A percentile compares a stretch with the other conserved stretches of the same genome.
Evolutionary conservation across 148 eudicot species (phyloP).

Genomic region (Mesembryanthemum crystallinum): DNA sequence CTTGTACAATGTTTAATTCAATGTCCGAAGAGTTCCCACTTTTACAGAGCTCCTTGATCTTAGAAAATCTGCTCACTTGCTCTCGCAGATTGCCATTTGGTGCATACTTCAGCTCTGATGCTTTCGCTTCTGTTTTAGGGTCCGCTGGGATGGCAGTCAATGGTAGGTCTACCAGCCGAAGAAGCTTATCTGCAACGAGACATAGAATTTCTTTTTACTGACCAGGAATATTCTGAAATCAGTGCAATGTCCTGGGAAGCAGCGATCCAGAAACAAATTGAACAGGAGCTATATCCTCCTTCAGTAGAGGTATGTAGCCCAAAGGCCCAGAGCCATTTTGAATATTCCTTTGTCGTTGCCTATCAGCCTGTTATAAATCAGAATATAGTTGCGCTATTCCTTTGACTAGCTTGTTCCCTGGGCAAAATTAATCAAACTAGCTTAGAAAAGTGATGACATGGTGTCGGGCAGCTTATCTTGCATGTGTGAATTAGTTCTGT

Average conservation of each 20-base stretch:
- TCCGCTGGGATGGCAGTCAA: conserved; percentile 89
- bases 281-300: conserved; percentile 78
- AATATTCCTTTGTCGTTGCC: conserved; percentile 10
- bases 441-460: background rate
- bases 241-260: conserved; percentile 92
- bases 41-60: background rate
- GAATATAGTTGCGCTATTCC: background rate
- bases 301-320: conserved; percentile 61
- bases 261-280: conserved; percentile 85
- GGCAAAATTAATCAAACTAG: background rate
- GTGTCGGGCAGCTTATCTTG: background rate
- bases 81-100: background rate
- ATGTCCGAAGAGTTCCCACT: conserved; percentile 1
- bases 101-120: conserved; percentile 4
- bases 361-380: background rate
- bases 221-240: conserved; percentile 61
- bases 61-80: background rate
- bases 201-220: conserved; percentile 46
- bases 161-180: conserved; percentile 56
- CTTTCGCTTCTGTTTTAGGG: conserved; percentile 51
- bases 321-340: conserved; percentile 3
- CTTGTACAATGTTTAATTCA: background rate
- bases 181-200: conserved; percentile 57
- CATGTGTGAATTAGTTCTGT: conserved; percentile 4
- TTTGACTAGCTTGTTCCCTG: conserved; percentile 8